Base-by-base conservation (phyloP, 2,329 filamentous ascomycete genomes). In the Scortechinia acanthostroma region DNA sequence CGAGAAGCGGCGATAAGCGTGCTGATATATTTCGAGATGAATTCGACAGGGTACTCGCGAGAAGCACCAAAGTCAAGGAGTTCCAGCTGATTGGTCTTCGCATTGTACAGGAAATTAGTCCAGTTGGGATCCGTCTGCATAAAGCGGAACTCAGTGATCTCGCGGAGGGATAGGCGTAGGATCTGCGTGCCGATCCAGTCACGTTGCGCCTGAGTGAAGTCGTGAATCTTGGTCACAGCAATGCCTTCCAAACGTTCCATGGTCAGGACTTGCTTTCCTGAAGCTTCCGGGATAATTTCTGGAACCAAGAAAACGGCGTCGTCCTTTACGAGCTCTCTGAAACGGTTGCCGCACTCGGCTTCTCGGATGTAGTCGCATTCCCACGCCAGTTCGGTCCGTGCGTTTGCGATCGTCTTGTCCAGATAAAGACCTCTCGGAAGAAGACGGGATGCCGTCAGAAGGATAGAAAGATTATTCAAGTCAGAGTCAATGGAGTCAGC, bases 51-150 rank as follows among this genome's bases (percentile, higher is more conserved):
- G 59, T 83, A 98, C 52, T 90, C 91, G 55, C 93, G 77, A 17
- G 86, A 90, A 25, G 93, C 93, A 48, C 93, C 93, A 63, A 98
- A 98, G 65, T 98, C 94, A 44, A 98, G 81, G 1, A 98, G 77
- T 63, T 95, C 91, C 14, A 98, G 82, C 57, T 81, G 86, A 54
- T 80, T 70, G 3, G 74, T 80, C 17, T 69, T 55, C 1, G 80
- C 70, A 55, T 97, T 93, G 72, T 89, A 98, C 17, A 97, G 74
- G 63, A 98, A 98, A 65, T 98, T 98, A 23, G 91, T 97, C 93
- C 93, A 98, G 71, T 98, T 98, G 33, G 93, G 93, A 59, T 98
- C 93, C 3, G 93, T 98, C 68, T 98, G 93, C 93, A 98, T 98
- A 69, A 95, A 97, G 49, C 76, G 83, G 77, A 96, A 97, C 64